These are phyloP conservation scores for Salix viminalis DNA, from an alignment of 345 rosid genomes.

Conservation along the genomic window DNA sequence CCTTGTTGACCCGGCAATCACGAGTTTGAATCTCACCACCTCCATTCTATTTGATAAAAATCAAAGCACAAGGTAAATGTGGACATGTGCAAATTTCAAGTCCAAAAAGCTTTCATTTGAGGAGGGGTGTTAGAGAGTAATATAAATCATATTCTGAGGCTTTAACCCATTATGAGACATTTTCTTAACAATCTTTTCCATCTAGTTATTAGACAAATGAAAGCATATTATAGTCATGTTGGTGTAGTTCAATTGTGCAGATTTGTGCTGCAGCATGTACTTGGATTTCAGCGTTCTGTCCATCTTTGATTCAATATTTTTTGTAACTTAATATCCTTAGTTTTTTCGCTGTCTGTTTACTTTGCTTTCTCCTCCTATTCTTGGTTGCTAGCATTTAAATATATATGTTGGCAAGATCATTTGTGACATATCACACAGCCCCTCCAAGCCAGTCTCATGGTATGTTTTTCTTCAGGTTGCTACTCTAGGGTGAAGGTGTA, in stretches of 20 bases:
- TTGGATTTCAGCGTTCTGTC: background rate
- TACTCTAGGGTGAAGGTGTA: conserved; percentile 26
- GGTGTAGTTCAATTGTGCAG: background rate
- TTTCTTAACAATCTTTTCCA: too few relatives aligned
- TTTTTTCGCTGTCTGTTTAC: background rate
- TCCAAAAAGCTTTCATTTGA: too few relatives aligned
- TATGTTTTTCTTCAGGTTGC: conserved; percentile 17
- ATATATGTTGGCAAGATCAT: background rate
- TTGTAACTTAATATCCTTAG: background rate
- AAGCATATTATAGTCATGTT: background rate
- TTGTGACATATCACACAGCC: background rate
- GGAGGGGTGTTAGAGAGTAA: too few relatives aligned
- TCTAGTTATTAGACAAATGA: too few relatives aligned
- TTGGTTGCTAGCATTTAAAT: background rate
- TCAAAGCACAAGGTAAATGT: too few relatives aligned
- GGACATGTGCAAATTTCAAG: too few relatives aligned
- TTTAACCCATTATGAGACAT: too few relatives aligned
- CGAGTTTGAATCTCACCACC: too few relatives aligned
- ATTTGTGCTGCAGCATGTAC: background rate
- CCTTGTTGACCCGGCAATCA: too few relatives aligned
- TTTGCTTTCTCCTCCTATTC: background rate
- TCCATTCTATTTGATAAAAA: too few relatives aligned
- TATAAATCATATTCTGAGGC: too few relatives aligned
- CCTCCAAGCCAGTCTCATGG: background rate
- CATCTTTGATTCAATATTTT: background rate